Evolutionary conservation across 805 yeast species (phyloP).

Genomic region (Naumovozyma castellii): DNA sequence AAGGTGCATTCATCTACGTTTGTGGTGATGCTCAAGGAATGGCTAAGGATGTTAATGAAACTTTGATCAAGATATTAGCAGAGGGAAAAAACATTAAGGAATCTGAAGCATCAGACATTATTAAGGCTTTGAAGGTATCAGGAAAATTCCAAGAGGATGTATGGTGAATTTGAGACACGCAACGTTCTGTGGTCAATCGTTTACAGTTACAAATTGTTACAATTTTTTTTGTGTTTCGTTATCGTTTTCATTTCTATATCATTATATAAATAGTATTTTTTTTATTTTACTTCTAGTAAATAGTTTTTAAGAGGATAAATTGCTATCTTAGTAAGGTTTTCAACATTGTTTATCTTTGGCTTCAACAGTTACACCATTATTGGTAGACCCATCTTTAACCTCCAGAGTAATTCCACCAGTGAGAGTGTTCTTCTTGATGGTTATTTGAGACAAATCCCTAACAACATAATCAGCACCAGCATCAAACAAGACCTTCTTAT

Average conservation of each 20-base stretch:
- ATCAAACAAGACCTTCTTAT: constrained; percentile 48
- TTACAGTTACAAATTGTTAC: no score
- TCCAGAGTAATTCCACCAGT: constrained; percentile 8
- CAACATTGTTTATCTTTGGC: not conserved
- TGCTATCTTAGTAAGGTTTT: no score
- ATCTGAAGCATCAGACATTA: constrained; percentile 65
- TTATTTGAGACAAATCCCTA: constrained; percentile 39
- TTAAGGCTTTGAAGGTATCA: constrained; percentile 69
- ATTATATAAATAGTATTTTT: no score
- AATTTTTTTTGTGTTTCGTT: no score
- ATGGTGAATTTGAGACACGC: constrained; percentile 54
- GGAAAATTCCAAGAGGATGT: constrained; percentile 96
- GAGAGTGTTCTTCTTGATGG: constrained; percentile 9
- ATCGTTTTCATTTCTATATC: not conserved
- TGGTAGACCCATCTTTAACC: constrained; percentile 8
- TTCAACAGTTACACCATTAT: not conserved
- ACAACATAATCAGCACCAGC: constrained; percentile 75
- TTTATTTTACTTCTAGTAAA: no score
- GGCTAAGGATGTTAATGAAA: constrained; percentile 86
- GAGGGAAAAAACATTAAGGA: constrained; percentile 51
- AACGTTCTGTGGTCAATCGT: not conserved
- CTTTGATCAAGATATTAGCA: constrained; percentile 55
- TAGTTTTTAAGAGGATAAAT: no score
- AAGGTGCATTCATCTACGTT: constrained; percentile 85
- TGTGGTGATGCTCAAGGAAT: constrained; percentile 95